phyloP scores from a whole-genome alignment of 768 basidiomycete genomes.

The Kwoniella europaea region DNA sequence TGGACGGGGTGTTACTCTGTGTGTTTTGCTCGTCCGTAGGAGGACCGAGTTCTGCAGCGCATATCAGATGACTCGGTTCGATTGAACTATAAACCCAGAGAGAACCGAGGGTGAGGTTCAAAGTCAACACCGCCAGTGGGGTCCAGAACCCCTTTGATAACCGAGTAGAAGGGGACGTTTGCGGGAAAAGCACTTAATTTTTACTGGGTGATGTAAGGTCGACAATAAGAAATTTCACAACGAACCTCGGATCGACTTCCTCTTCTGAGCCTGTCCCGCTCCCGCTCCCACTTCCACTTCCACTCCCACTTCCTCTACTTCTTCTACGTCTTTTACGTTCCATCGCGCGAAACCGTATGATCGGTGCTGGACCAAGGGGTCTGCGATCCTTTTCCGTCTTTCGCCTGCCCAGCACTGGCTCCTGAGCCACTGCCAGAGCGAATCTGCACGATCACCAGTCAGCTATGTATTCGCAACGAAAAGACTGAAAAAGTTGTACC shows the following conservation, averaged over 20 bases:
- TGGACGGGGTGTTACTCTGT: background rate
- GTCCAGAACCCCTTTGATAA: background rate
- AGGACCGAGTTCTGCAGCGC: slow-evolving; percentile 36
- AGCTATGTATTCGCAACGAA: background rate
- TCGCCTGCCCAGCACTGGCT: slow-evolving; percentile 44
- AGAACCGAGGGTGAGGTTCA: background rate
- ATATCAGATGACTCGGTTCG: slow-evolving; percentile 42
- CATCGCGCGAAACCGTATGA: slow-evolving; percentile 36
- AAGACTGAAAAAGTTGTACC: slow-evolving; percentile 5
- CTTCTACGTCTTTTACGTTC: slow-evolving; percentile 30
- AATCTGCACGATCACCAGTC: slow-evolving; percentile 25
- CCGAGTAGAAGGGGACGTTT: background rate
- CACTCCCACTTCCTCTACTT: slow-evolving; percentile 20
- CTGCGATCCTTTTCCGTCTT: slow-evolving; percentile 53
- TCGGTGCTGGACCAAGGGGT: slow-evolving; percentile 49
- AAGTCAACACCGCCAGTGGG: background rate
- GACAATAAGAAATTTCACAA: background rate
- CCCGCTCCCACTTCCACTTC: slow-evolving; percentile 17
- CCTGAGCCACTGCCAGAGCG: slow-evolving; percentile 40
- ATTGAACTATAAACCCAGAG: slow-evolving; percentile 22
- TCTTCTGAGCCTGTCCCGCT: slow-evolving; percentile 29
- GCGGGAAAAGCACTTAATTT: background rate
- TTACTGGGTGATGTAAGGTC: background rate
- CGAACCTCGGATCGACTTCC: slow-evolving; percentile 44
- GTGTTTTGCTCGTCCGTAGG: background rate